A percentile compares a stretch with the other conserved stretches of the same genome.
phyloP scores from a whole-genome alignment of 306 rosid genomes.

The Delonix regia region DNA sequence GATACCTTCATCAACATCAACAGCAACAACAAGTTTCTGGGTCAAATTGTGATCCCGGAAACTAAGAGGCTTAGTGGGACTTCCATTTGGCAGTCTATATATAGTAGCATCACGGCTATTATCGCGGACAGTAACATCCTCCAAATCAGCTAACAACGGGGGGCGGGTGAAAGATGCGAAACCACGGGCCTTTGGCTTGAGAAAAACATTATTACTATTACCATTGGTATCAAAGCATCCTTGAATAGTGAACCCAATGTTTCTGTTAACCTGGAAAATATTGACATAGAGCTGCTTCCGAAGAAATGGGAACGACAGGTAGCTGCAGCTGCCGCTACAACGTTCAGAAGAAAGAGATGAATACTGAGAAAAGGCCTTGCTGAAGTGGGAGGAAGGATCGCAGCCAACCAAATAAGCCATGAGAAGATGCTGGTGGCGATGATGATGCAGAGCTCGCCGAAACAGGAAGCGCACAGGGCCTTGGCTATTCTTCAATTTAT shows the following conservation, averaged over 20 bases:
- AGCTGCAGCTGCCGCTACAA: constrained; percentile 10
- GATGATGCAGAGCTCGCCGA: constrained; percentile 33
- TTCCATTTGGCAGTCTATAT: constrained; percentile 37
- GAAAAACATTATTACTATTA: constrained; percentile 35
- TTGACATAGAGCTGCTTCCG: constrained; percentile 34
- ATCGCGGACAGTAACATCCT: constrained; percentile 24
- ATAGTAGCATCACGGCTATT: constrained; percentile 29
- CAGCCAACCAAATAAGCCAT: constrained; percentile 49
- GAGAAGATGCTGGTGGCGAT: not conserved
- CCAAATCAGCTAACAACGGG: constrained; percentile 42
- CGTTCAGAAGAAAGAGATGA: constrained; percentile 24
- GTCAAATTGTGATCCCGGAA: constrained; percentile 47
- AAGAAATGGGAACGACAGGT: constrained; percentile 33
- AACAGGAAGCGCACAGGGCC: constrained; percentile 39
- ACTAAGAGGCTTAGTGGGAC: constrained; percentile 40
- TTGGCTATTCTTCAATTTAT: constrained; percentile 44
- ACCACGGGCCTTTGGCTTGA: constrained; percentile 48
- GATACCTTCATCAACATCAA: constrained; percentile 92
- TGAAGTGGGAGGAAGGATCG: constrained; percentile 45
- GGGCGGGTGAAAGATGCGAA: constrained; percentile 37
- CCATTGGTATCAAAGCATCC: constrained; percentile 46
- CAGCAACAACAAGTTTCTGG: constrained; percentile 72
- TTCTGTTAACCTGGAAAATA: constrained; percentile 39
- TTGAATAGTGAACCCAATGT: constrained; percentile 21
- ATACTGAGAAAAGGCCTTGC: constrained; percentile 35